phyloP scores from a whole-genome alignment of 345 rosid genomes.

The Dovyalis caffra region DNA sequence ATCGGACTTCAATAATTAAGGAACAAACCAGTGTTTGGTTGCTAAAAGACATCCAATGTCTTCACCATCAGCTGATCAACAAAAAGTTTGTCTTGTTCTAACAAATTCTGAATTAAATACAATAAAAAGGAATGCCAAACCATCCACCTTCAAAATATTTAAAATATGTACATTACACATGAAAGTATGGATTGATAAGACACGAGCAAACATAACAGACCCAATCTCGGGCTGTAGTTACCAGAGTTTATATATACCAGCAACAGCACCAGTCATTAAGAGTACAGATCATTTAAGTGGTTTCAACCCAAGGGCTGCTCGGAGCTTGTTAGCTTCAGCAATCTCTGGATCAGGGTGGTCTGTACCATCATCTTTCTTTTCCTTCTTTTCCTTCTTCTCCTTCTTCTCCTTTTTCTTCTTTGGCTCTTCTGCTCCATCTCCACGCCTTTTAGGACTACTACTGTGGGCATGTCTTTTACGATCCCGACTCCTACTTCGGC shows the following conservation, averaged over 20 bases:
- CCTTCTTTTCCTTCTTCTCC: conserved; percentile 63
- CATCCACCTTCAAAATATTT: neutral
- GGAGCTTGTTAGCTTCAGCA: conserved; percentile 83
- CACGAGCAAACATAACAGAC: neutral
- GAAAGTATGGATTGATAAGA: neutral
- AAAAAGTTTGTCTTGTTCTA: neutral
- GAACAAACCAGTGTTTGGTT: neutral
- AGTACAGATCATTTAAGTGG: conserved; percentile 41
- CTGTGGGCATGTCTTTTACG: conserved; percentile 63
- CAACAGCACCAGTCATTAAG: neutral
- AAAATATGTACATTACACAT: neutral
- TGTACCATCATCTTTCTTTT: conserved; percentile 74
- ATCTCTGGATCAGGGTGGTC: conserved; percentile 88
- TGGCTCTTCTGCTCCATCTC: conserved; percentile 53
- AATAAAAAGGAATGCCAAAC: neutral
- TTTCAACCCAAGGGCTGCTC: conserved; percentile 73
- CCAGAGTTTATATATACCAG: neutral
- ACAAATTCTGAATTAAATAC: neutral
- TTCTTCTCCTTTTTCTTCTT: conserved; percentile 58
- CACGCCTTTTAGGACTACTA: conserved; percentile 53
- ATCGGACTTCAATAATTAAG: neutral
- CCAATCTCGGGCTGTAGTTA: neutral
- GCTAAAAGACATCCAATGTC: neutral
- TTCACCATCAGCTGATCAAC: neutral
- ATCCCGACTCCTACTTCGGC: conserved; percentile 67